Percentiles rank a stretch among this genome's conserved stretches.
phyloP scores from a whole-genome alignment of 2,329 filamentous ascomycete genomes.

The Fusarium albidum region DNA sequence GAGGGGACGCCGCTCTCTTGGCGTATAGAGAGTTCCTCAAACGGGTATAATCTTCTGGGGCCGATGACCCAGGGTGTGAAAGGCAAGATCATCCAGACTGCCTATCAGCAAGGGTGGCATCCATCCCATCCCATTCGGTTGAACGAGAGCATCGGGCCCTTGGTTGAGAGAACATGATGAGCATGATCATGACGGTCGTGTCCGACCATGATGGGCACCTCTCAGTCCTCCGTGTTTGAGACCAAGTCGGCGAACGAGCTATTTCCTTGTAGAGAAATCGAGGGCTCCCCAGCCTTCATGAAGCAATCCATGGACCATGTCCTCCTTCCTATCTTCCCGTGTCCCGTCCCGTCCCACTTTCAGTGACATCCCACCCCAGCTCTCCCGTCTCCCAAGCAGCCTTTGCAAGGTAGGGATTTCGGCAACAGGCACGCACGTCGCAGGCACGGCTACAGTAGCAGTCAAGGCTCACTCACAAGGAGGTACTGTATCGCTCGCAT shows the following conservation, averaged over 20 bases:
- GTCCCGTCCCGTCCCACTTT: slow-evolving; percentile 21
- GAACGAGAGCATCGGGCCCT: not conserved
- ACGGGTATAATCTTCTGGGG: slow-evolving; percentile 13
- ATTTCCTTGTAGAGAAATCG: slow-evolving; percentile 17
- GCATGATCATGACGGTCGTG: not conserved
- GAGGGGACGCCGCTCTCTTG: not conserved
- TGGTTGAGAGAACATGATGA: slow-evolving; percentile 7
- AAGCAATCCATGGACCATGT: slow-evolving; percentile 10
- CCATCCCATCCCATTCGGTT: too few species aligned
- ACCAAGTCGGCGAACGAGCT: too few species aligned
- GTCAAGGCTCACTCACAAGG: not conserved
- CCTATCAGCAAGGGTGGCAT: slow-evolving; percentile 14
- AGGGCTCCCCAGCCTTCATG: not conserved
- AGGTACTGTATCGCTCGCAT: not conserved
- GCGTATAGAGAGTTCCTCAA: not conserved
- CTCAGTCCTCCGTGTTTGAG: too few species aligned
- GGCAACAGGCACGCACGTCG: slow-evolving; percentile 23
- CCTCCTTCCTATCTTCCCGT: slow-evolving; percentile 2
- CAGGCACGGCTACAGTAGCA: slow-evolving; percentile 1
- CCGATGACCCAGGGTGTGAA: slow-evolving; percentile 2
- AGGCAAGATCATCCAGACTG: slow-evolving; percentile 17
- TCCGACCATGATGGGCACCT: slow-evolving; percentile 3
- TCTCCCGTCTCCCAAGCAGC: slow-evolving; percentile 16
- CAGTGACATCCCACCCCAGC: slow-evolving; percentile 19
- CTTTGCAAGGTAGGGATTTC: slow-evolving; percentile 16